Conservation (phyloP, 192 early-diverging fungal genomes). For the Dissophora ornata region DNA sequence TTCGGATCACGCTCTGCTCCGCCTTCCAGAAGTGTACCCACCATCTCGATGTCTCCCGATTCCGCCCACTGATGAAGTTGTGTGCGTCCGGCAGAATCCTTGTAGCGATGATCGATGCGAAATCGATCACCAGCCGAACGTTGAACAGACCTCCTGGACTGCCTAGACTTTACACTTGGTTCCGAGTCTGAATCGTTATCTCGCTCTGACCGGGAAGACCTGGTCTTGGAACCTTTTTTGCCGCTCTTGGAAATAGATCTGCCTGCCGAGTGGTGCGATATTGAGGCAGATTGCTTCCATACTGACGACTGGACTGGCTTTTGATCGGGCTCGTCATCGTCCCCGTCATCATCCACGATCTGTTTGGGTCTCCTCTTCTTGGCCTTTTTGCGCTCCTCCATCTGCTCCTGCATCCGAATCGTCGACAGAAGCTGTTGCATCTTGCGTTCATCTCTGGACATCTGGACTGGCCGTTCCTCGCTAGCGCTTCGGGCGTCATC, state of each 20-base stretch:
- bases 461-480: constrained; percentile 30
- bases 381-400: constrained; percentile 54
- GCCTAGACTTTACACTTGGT: neutral
- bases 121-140: constrained; percentile 41
- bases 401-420: constrained; percentile 70
- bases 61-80: constrained; percentile 73
- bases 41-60: constrained; percentile 67
- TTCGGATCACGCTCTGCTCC: constrained; percentile 69
- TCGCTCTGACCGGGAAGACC: constrained; percentile 27
- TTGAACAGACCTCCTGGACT: constrained; percentile 26
- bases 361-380: constrained; percentile 53
- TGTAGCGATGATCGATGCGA: constrained; percentile 59
- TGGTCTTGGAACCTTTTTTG: constrained; percentile 16
- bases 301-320: constrained; percentile 5
- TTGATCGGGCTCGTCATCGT: constrained; percentile 29
- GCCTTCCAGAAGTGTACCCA: constrained; percentile 63
- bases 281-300: constrained; percentile 17
- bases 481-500: constrained; percentile 46
- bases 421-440: constrained; percentile 72
- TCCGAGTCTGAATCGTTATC: constrained; percentile 34
- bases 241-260: constrained; percentile 2
- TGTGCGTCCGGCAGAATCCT: constrained; percentile 72
- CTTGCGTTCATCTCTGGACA: constrained; percentile 78
- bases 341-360: constrained; percentile 43
- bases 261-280: neutral